Base-by-base conservation (phyloP, 768 basidiomycete genomes). In the Mycena haematopus region DNA sequence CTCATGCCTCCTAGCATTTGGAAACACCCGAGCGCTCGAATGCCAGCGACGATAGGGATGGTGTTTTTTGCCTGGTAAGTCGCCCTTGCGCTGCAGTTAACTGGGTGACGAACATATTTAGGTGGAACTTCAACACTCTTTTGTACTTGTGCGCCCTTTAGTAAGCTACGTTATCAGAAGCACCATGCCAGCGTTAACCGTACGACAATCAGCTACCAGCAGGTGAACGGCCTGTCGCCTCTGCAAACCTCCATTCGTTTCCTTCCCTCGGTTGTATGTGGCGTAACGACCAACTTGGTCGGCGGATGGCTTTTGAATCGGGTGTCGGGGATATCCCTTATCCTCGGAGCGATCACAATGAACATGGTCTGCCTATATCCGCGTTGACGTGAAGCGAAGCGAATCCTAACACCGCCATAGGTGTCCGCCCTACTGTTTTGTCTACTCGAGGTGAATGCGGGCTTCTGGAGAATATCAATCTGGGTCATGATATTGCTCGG, bases 1-100 rank as follows among this genome's bases (percentile, higher is more conserved):
- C 62, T 75, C 15, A 65, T 74, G 29, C 73, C 73, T 17, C 68
- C 67, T 47, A 71, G 63, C 35, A 69, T 74, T 35, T 75, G 73
- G 73, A 67, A 60, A 17, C 69, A 70, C 42, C 72, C 72, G 0
- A 65, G 66, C 35, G 65, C 70, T 22, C 67, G 69, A 59, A 72
- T 74, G 73, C 65, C 62, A 6, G 64, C 67, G 13, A 53, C 70
- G 17, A 63, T 76, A 45, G 55, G 60, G 15, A 58, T 74, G 38
- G 68, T 74, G 10, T 60, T 60, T 11, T 60, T 60, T 31, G 58
- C 42, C 11, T 60, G 57, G 57, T 58, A 21, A 51, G 40, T 45
- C 21, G 44, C 6, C 10, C 22, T 45, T 22, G 4, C 11, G 22
- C 11, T 6, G 21, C 21, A 8, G 22, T 45, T 22, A n/a, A 14